Evolutionary conservation across 495 filamentous ascomycete species (phyloP).

Genomic region (Cercophora samala): DNA sequence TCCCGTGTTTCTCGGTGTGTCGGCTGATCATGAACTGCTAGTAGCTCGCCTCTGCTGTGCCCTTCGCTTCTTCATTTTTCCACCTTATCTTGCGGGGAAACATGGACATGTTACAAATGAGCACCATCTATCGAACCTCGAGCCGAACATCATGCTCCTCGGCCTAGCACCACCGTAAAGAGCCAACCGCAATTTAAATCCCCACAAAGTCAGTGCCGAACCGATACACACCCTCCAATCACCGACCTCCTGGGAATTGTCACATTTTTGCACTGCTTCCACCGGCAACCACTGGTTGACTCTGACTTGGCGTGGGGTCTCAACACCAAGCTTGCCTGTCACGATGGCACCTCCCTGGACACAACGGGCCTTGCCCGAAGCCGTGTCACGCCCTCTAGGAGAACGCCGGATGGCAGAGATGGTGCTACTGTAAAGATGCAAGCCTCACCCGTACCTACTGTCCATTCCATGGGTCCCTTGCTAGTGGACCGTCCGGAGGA

Average conservation of each 20-base stretch:
- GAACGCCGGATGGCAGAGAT: not conserved
- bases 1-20: conserved; percentile 6
- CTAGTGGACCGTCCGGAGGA: not conserved
- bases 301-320: not conserved
- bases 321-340: not conserved
- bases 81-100: not conserved
- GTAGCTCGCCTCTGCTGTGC: not conserved
- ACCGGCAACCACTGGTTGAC: not conserved
- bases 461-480: not conserved
- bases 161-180: not conserved
- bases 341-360: not conserved
- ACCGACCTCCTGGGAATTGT: not conserved
- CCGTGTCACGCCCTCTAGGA: not conserved
- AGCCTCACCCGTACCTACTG: not conserved
- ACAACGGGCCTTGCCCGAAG: not conserved
- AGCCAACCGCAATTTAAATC: not conserved
- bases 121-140: too few species aligned
- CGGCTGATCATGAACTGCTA: not conserved
- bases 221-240: not conserved
- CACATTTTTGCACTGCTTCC: not conserved
- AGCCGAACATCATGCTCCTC: not conserved
- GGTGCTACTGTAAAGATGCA: not conserved
- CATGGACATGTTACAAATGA: not conserved
- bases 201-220: not conserved
- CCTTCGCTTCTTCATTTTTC: not conserved